Evolutionary conservation across 805 yeast genomes (phyloP).

Genomic region (Kuraishia hungarica): DNA sequence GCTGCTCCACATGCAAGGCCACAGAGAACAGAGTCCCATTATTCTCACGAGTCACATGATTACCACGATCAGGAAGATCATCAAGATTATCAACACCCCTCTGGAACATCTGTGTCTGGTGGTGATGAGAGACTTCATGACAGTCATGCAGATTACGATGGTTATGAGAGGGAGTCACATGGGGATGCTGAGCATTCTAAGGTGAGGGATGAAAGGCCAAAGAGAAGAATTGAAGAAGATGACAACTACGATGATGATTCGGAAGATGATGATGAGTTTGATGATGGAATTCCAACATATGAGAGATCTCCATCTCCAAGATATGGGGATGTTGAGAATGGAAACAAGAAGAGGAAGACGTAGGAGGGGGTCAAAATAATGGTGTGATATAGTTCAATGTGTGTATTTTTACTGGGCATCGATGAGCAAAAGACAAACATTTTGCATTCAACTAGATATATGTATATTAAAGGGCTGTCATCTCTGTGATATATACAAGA

Average conservation of each 20-base stretch:
- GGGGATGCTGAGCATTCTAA: too few relatives aligned
- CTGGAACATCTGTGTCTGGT: too few relatives aligned
- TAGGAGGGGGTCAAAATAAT: too few relatives aligned
- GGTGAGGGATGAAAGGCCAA: background rate
- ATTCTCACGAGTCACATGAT: too few relatives aligned
- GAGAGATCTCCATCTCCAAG: slow-evolving; percentile 15
- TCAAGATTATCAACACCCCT: background rate
- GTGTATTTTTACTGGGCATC: too few relatives aligned
- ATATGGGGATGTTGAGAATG: slow-evolving; percentile 15
- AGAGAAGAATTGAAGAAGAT: slow-evolving; percentile 4
- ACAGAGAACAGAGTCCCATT: too few relatives aligned
- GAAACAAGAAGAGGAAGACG: slow-evolving; percentile 8
- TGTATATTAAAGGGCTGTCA: background rate
- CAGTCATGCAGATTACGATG: too few relatives aligned
- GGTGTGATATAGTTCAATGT: too few relatives aligned
- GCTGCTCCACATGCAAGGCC: background rate
- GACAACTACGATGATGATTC: slow-evolving; percentile 17
- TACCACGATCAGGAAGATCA: background rate
- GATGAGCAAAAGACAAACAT: too few relatives aligned
- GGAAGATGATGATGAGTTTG: slow-evolving; percentile 20
- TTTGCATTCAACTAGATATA: background rate
- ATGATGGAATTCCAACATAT: slow-evolving; percentile 26
- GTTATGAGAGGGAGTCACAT: too few relatives aligned
- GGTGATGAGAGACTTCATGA: too few relatives aligned
- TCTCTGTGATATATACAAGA: background rate